Conservation (phyloP, 2,329 filamentous ascomycete genomes). For the Acrodontium crateriforme region DNA sequence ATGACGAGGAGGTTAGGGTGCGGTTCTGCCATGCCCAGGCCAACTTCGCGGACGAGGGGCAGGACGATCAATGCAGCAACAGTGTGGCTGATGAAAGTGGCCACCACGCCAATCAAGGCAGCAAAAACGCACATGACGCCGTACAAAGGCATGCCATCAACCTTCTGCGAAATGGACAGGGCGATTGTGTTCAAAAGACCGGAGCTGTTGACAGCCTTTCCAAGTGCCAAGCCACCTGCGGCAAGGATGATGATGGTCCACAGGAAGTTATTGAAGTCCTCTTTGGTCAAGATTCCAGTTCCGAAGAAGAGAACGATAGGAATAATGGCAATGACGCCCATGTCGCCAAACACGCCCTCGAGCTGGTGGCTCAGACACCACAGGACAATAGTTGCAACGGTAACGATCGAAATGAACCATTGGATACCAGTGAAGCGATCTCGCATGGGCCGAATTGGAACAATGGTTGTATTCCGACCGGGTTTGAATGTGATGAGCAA, state of each 20-base stretch:
- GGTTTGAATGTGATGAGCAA: constrained; percentile 77
- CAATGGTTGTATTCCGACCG: constrained; percentile 71
- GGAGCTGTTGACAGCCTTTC: constrained; percentile 87
- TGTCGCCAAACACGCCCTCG: constrained; percentile 80
- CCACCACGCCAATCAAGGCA: constrained; percentile 72
- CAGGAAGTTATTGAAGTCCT: constrained; percentile 99
- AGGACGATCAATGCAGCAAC: constrained; percentile 91
- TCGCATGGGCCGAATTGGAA: constrained; percentile 78
- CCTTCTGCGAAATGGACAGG: constrained; percentile 54
- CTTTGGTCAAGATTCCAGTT: constrained; percentile 88
- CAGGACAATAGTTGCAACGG: constrained; percentile 67
- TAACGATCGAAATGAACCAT: constrained; percentile 81
- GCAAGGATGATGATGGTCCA: constrained; percentile 99
- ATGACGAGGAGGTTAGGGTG: constrained; percentile 93
- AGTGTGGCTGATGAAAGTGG: constrained; percentile 95
- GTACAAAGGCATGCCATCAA: constrained; percentile 72
- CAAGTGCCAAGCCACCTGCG: constrained; percentile 79
- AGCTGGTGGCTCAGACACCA: constrained; percentile 92
- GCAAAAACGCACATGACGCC: constrained; percentile 77
- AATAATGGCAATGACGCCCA: constrained; percentile 96
- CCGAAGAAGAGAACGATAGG: constrained; percentile 94
- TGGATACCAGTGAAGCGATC: constrained; percentile 80
- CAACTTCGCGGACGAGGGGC: constrained; percentile 78
- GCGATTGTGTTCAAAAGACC: constrained; percentile 85
- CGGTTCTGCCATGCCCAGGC: constrained; percentile 69